phyloP scores from a whole-genome alignment of 2,329 filamentous ascomycete species.

The Coniosporium uncinatum region DNA sequence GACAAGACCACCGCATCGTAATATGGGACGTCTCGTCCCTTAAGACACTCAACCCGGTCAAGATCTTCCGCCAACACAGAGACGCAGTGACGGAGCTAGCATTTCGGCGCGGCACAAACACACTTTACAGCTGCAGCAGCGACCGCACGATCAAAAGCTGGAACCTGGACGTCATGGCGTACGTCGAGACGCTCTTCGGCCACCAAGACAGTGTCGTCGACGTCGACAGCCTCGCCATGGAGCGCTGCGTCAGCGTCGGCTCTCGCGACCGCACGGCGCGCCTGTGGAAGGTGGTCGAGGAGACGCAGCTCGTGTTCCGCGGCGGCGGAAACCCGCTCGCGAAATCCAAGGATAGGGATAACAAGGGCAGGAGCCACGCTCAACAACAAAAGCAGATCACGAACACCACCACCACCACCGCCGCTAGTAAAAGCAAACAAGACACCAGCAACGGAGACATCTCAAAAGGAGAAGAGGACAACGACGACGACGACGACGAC shows the following conservation, averaged over 20 bases:
- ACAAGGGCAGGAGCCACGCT: slow-evolving; percentile 18
- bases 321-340: slow-evolving; percentile 57
- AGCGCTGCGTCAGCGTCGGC: slow-evolving; percentile 59
- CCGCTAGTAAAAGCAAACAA: too few relatives aligned
- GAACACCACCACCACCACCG: too few relatives aligned
- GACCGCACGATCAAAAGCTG: slow-evolving; percentile 96
- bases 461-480: slow-evolving; percentile 13
- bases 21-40: slow-evolving; percentile 80
- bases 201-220: slow-evolving; percentile 90
- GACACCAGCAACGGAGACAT: slow-evolving; percentile 10
- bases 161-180: slow-evolving; percentile 72
- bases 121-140: slow-evolving; percentile 81
- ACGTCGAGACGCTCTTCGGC: slow-evolving; percentile 93
- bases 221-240: slow-evolving; percentile 54
- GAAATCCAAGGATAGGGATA: slow-evolving; percentile 25
- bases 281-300: slow-evolving; percentile 94
- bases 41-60: neutral
- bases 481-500: slow-evolving; percentile 24
- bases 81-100: slow-evolving; percentile 80
- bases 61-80: slow-evolving; percentile 54
- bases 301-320: slow-evolving; percentile 92
- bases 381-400: neutral
- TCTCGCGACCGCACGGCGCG: slow-evolving; percentile 87
- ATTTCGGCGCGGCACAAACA: slow-evolving; percentile 61
- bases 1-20: slow-evolving; percentile 77